Percentiles rank a stretch among this genome's conserved stretches.
phyloP scores from a whole-genome alignment of 2,329 filamentous ascomycete species.

The Alternaria rosae region DNA sequence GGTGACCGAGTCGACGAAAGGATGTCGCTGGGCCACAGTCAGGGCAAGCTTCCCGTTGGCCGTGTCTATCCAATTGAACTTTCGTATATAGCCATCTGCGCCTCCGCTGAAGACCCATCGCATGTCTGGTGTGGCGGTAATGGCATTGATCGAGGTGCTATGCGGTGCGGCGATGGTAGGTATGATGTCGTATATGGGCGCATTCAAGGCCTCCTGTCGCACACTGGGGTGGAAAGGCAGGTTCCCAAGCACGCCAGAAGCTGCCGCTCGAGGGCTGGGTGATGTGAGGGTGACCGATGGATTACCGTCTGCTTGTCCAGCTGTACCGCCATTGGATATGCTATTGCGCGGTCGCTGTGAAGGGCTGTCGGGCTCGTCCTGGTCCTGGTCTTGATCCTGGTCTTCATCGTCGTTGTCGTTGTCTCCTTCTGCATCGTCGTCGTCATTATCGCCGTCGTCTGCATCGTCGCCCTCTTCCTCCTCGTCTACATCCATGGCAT shows the following conservation, averaged over 20 bases:
- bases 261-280: slow-evolving; percentile 52
- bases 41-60: slow-evolving; percentile 93
- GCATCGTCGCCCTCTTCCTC: slow-evolving; percentile 53
- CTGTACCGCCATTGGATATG: slow-evolving; percentile 39
- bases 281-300: slow-evolving; percentile 59
- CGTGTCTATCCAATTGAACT: slow-evolving; percentile 94
- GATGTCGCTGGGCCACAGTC: slow-evolving; percentile 93
- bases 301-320: slow-evolving; percentile 47
- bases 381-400: slow-evolving; percentile 49
- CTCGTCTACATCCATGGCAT: slow-evolving; percentile 40
- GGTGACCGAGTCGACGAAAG: slow-evolving; percentile 95
- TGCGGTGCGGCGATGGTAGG: slow-evolving; percentile 97
- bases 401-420: slow-evolving; percentile 53
- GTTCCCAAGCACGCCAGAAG: slow-evolving; percentile 36
- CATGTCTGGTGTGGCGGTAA: slow-evolving; percentile 91
- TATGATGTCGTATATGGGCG: slow-evolving; percentile 88
- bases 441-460: slow-evolving; percentile 53
- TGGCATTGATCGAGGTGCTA: slow-evolving; percentile 91
- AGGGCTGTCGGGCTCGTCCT: slow-evolving; percentile 57
- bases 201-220: slow-evolving; percentile 80
- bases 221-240: slow-evolving; percentile 66
- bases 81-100: slow-evolving; percentile 92
- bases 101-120: slow-evolving; percentile 95
- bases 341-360: slow-evolving; percentile 43
- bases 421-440: slow-evolving; percentile 52